These are phyloP conservation scores for Apiospora kogelbergensis DNA, from an alignment of 2,329 filamentous ascomycete species.

Conservation along the genomic window DNA sequence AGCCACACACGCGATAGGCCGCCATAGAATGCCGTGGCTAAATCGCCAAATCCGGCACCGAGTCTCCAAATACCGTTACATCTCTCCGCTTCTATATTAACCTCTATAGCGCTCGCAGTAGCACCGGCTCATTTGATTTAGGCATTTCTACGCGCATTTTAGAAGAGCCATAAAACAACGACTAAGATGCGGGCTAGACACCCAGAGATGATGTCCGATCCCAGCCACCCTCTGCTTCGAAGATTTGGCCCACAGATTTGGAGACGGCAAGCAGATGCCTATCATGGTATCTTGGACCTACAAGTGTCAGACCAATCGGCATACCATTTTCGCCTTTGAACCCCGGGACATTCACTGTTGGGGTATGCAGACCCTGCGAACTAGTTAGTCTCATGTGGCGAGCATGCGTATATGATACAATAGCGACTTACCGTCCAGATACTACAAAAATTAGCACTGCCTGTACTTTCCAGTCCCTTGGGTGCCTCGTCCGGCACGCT, in stretches of 20 bases:
- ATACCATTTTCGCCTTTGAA: constrained; percentile 57
- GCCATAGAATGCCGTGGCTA: neutral
- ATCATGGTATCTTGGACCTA: constrained; percentile 46
- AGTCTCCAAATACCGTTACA: neutral
- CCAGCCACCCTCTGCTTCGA: constrained; percentile 38
- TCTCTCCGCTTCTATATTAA: neutral
- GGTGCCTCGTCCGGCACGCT: constrained; percentile 62
- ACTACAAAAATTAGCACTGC: constrained; percentile 50
- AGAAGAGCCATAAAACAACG: neutral
- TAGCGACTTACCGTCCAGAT: constrained; percentile 49
- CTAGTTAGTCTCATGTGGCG: neutral
- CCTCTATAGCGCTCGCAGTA: neutral
- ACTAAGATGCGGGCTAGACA: neutral
- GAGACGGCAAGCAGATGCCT: constrained; percentile 39
- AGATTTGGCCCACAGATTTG: constrained; percentile 38
- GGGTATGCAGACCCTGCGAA: constrained; percentile 52
- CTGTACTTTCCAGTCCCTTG: constrained; percentile 51
- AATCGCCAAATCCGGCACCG: neutral
- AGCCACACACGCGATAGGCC: neutral
- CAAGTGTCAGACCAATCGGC: constrained; percentile 59
- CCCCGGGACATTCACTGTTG: constrained; percentile 64
- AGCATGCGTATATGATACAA: neutral
- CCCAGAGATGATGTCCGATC: constrained; percentile 12
- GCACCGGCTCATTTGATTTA: neutral
- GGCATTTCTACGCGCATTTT: neutral